phyloP scores from a whole-genome alignment of 495 filamentous ascomycete species.

The Aspergillus ostianus region DNA sequence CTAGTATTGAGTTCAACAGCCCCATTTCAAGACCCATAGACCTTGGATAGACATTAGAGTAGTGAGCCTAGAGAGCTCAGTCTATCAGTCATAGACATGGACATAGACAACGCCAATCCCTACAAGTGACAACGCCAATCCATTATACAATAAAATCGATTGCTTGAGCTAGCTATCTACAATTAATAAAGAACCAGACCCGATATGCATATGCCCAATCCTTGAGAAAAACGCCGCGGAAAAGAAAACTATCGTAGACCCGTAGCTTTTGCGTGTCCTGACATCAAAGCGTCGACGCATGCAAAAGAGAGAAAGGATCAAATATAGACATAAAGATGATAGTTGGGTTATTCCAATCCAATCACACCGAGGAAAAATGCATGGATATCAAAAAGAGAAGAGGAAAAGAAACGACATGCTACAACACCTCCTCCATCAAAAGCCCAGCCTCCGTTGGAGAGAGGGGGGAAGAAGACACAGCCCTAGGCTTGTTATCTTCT shows the following conservation, averaged over 20 bases:
- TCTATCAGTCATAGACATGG: not conserved
- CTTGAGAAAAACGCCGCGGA: not conserved
- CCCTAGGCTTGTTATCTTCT: too few relatives aligned
- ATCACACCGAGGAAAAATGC: not conserved
- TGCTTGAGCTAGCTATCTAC: not conserved
- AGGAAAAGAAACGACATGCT: not conserved
- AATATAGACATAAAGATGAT: not conserved
- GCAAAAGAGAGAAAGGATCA: not conserved
- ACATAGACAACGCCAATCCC: not conserved
- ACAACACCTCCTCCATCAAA: not conserved
- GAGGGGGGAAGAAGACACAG: not conserved
- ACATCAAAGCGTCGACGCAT: not conserved
- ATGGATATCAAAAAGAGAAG: not conserved
- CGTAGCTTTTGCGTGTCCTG: not conserved
- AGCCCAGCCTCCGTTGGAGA: not conserved
- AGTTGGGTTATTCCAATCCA: not conserved
- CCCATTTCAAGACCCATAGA: too few relatives aligned
- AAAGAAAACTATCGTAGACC: not conserved
- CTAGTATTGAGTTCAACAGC: too few relatives aligned
- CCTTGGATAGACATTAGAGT: too few relatives aligned
- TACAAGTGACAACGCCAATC: not conserved
- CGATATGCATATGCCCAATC: not conserved
- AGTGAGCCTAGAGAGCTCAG: too few relatives aligned
- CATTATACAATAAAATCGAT: not conserved
- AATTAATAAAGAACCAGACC: not conserved